Percentiles rank a stretch among this genome's conserved stretches.
Conservation (phyloP, 2,329 filamentous ascomycete genomes). For the Cordyceps tenuipes region DNA sequence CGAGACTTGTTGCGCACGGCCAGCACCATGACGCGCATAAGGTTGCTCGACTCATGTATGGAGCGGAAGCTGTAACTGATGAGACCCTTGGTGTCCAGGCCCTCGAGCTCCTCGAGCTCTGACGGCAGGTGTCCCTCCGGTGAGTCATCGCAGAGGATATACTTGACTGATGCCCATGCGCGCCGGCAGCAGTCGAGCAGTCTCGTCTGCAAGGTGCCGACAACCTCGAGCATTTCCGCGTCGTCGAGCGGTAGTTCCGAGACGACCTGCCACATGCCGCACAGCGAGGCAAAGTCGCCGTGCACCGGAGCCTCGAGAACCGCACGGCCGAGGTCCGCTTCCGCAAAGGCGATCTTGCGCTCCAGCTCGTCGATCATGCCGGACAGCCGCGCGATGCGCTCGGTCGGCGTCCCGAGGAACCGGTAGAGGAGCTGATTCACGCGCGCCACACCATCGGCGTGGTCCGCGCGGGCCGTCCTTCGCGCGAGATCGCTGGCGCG, state of each 20-base stretch:
- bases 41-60: constrained; percentile 83
- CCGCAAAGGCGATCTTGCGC: constrained; percentile 53
- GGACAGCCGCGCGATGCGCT: constrained; percentile 44
- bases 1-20: constrained; percentile 42
- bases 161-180: constrained; percentile 70
- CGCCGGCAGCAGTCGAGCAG: constrained; percentile 53
- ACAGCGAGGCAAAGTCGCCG: constrained; percentile 59
- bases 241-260: constrained; percentile 32
- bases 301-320: constrained; percentile 60
- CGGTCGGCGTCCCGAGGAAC: constrained; percentile 38
- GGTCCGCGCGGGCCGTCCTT: constrained; percentile 74
- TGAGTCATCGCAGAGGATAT: constrained; percentile 84
- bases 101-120: constrained; percentile 62
- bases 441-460: constrained; percentile 83
- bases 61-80: constrained; percentile 93
- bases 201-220: constrained; percentile 40
- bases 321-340: constrained; percentile 56
- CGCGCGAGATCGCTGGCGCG: constrained; percentile 52
- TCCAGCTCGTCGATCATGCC: constrained; percentile 55
- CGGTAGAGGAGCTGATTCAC: constrained; percentile 62
- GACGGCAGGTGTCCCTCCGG: constrained; percentile 81
- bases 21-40: constrained; percentile 56
- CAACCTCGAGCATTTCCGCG: constrained; percentile 23
- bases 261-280: constrained; percentile 46
- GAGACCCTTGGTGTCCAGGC: constrained; percentile 75